Percentiles rank a stretch among this genome's conserved stretches.
Conservation (phyloP, 208 protist species). For the Jaenimonas drosophilae region DNA sequence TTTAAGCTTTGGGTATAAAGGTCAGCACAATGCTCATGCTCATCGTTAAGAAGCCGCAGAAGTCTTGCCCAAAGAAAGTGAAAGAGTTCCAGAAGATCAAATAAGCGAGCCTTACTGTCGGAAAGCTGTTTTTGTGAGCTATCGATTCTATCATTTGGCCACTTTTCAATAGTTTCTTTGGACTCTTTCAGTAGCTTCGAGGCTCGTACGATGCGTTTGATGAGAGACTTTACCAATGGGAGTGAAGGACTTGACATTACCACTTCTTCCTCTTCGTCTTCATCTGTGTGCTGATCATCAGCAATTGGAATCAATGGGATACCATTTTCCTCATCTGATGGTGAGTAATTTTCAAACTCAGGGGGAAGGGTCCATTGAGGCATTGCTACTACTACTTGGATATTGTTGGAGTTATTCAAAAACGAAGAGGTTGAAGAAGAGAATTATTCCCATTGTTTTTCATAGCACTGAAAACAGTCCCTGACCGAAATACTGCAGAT, state of each 20-base stretch:
- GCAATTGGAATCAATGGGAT: background rate
- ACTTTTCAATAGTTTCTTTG: no score
- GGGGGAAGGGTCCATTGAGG: no score
- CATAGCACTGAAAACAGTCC: no score
- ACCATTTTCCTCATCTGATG: no score
- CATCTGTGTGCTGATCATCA: conserved; percentile 6
- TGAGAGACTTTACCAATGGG: conserved; percentile 12
- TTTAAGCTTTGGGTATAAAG: conserved; percentile 62
- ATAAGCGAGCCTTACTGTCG: no score
- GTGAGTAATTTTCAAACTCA: no score
- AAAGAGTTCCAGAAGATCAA: conserved; percentile 12
- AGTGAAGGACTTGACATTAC: conserved; percentile 10
- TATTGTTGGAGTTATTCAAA: no score
- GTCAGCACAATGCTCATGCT: conserved; percentile 60
- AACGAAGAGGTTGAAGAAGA: no score
- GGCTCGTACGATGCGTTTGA: conserved; percentile 14
- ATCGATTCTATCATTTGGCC: no score
- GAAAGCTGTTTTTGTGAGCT: no score
- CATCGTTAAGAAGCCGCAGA: conserved; percentile 44
- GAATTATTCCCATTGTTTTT: no score
- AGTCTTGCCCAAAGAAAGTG: conserved; percentile 36
- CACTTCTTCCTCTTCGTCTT: conserved; percentile 17
- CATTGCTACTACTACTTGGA: no score
- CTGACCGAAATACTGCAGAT: background rate
- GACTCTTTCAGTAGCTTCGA: conserved; percentile 19